phyloP scores from a whole-genome alignment of 495 filamentous ascomycete genomes.

The Cercophora scortea region DNA sequence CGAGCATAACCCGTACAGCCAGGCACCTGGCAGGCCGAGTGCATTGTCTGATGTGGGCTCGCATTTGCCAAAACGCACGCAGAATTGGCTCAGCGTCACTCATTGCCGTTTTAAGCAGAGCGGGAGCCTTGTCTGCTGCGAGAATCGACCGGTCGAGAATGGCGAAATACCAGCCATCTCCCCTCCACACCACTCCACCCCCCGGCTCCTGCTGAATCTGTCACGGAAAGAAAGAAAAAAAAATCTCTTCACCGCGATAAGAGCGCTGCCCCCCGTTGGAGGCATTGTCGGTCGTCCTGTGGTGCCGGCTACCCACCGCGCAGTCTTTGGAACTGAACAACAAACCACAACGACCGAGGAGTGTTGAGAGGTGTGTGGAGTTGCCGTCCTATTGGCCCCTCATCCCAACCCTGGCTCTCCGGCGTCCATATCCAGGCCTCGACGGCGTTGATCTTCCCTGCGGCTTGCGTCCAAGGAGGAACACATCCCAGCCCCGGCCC shows the following conservation, averaged over 20 bases:
- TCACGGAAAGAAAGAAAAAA: constrained; percentile 1
- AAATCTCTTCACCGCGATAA: background rate
- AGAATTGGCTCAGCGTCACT: constrained; percentile 10
- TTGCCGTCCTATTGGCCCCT: background rate
- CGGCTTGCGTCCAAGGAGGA: constrained; percentile 9
- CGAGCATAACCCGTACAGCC: no score
- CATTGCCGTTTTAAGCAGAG: constrained; percentile 9
- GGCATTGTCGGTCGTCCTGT: background rate
- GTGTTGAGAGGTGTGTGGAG: background rate
- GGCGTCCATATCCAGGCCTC: background rate
- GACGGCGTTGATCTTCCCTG: constrained; percentile 2
- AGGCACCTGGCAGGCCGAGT: no score
- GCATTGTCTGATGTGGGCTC: background rate
- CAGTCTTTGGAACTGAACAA: background rate
- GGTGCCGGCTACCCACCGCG: background rate
- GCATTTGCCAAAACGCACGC: constrained; percentile 4
- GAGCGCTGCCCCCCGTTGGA: background rate
- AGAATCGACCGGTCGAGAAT: background rate
- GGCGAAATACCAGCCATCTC: background rate
- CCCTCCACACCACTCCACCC: background rate
- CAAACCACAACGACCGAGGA: background rate
- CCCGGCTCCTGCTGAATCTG: background rate
- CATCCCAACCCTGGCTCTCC: background rate
- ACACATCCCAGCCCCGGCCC: background rate
- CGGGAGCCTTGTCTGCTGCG: background rate